Conservation (phyloP, 768 basidiomycete species). For the Amanita pseudoporphyria region DNA sequence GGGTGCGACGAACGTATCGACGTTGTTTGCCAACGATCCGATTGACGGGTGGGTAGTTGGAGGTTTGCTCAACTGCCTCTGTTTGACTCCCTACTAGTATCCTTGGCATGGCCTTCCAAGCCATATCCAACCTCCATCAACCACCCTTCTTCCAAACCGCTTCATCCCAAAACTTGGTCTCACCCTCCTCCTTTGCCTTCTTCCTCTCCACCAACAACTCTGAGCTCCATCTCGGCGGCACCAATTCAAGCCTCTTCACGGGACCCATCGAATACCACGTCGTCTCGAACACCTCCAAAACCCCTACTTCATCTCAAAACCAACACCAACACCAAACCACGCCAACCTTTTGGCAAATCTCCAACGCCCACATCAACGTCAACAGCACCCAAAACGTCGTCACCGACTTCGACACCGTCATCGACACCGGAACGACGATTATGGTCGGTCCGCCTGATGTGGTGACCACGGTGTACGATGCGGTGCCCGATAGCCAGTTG, state of each 20-base stretch:
- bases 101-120: conserved; percentile 25
- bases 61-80: too few species aligned
- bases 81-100: too few species aligned
- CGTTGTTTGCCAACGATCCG: not conserved
- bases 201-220: conserved; percentile 26
- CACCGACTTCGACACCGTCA: conserved; percentile 15
- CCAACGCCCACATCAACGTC: conserved; percentile 20
- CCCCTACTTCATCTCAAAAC: not conserved
- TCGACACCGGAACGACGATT: conserved; percentile 36
- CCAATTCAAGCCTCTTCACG: conserved; percentile 23
- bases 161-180: conserved; percentile 17
- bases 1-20: not conserved
- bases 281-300: not conserved
- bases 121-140: conserved; percentile 18
- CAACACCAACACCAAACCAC: not conserved
- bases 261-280: conserved; percentile 25
- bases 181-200: conserved; percentile 30
- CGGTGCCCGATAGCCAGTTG: conserved; percentile 23
- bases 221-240: conserved; percentile 43
- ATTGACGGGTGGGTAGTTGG: conserved; percentile 2
- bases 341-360: conserved; percentile 22
- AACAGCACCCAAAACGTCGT: conserved; percentile 13
- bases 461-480: conserved; percentile 20
- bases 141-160: conserved; percentile 29
- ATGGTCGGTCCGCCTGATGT: conserved; percentile 22